Base-by-base conservation (phyloP, 2,329 filamentous ascomycete species). In the Penicillium psychrosexuale region DNA sequence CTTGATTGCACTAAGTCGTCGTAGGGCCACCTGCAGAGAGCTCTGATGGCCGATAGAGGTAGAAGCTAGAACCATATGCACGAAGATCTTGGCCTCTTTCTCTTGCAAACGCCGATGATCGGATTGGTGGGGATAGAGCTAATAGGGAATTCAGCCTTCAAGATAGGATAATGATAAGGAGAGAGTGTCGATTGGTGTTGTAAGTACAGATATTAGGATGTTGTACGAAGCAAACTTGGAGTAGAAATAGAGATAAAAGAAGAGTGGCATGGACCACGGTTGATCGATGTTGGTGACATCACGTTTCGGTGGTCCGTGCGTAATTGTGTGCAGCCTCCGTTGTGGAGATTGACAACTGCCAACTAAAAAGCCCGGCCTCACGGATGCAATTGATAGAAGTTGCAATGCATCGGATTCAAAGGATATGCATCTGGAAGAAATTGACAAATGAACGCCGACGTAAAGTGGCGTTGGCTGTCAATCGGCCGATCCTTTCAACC, bases 291-390 rank as follows among this genome's bases (percentile, higher is more conserved):
- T 5, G n/a, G 38, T 50, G 51, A 50, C 51, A 54, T 50, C 46
- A 54, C 47, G 36, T 40, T 40, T 24, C 1, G 27, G 17, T 54
- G 46, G 51, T 38, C 46, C n/a, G 51, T 54, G 51, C 51, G 19
- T 43, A 33, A 19, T 28, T 36, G 6, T 15, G 8, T 19, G n/a
- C 37, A 11, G 22, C 24, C 8, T 30, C n/a, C 8, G n/a, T 30
- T 17, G 27, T 19, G 42, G 9, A 38, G n/a, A 30, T 13, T 38
- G 2, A n/a, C 46, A 50, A 27, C 13, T 9, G 15, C 28, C 38
- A 44, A 48, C 17, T 19, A 31, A 13, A 40, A 48, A 7, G 8
- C 27, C n/a, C 4, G 19, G 22, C 15, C 9, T 24, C 7, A 31
- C 24, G 7, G 13, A n/a, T 24, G 19, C 33, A 46, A 24, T 24